Evolutionary conservation across 108 stramenopile species (phyloP).

Genomic region (Pseudonitzschia multistriata): DNA sequence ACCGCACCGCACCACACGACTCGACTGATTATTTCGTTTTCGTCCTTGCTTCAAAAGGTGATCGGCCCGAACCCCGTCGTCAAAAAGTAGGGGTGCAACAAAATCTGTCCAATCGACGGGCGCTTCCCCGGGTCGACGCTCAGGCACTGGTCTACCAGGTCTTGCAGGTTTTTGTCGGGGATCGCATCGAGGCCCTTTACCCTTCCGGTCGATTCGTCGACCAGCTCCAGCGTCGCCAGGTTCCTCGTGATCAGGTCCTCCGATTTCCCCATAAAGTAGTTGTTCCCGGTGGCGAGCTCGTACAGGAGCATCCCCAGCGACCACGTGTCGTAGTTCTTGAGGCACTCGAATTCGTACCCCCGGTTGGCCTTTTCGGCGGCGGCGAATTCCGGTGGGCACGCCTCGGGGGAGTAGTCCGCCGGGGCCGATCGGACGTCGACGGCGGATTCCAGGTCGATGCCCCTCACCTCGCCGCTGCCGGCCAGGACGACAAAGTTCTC

Average conservation of each 20-base stretch:
- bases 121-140: conserved; percentile 58
- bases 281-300: conserved; percentile 67
- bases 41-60: conserved; percentile 11
- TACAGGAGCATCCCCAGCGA: conserved; percentile 73
- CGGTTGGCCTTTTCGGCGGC: conserved; percentile 53
- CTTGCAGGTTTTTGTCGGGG: conserved; percentile 59
- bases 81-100: conserved; percentile 83
- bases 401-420: conserved; percentile 87
- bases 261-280: conserved; percentile 60
- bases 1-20: too few species aligned
- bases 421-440: conserved; percentile 63
- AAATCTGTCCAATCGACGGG: conserved; percentile 57
- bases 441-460: conserved; percentile 61
- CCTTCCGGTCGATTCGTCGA: not conserved
- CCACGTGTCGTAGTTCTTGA: conserved; percentile 85
- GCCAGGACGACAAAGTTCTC: conserved; percentile 78
- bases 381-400: conserved; percentile 87
- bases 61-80: conserved; percentile 28
- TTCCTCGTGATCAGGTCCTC: not conserved
- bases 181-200: conserved; percentile 54
- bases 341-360: conserved; percentile 58
- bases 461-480: not conserved
- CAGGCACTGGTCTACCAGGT: conserved; percentile 68
- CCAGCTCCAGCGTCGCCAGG: conserved; percentile 16
- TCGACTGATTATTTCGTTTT: not conserved